phyloP scores from a whole-genome alignment of 2,329 filamentous ascomycete species.

The Whalleya microplaca region DNA sequence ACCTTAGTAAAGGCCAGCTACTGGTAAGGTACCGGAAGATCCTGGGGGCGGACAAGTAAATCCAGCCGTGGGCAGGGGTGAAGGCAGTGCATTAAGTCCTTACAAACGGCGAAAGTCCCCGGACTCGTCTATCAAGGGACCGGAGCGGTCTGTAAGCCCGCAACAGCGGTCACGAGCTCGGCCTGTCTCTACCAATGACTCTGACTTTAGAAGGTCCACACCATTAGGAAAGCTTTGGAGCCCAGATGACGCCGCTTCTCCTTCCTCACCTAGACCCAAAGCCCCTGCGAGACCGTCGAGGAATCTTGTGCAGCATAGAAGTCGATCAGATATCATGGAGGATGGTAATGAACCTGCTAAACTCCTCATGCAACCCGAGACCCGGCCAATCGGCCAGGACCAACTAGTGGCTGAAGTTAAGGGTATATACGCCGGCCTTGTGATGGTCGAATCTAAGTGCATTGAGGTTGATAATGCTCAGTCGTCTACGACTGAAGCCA shows the following conservation, averaged over 20 bases:
- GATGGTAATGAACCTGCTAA: slow-evolving; percentile 16
- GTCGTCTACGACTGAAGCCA: slow-evolving; percentile 45
- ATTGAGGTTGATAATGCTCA: slow-evolving; percentile 78
- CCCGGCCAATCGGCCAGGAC: slow-evolving; percentile 71
- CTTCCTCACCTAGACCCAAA: slow-evolving; percentile 10
- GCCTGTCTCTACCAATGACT: slow-evolving; percentile 20
- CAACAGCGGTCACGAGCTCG: slow-evolving; percentile 29
- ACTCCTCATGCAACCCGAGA: slow-evolving; percentile 36
- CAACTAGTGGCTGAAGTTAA: slow-evolving; percentile 83
- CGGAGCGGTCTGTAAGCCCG: slow-evolving; percentile 25
- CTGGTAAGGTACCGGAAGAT: slow-evolving; percentile 8
- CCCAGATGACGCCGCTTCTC: slow-evolving; percentile 21
- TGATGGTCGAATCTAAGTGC: slow-evolving; percentile 86
- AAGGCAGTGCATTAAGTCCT: slow-evolving; percentile 14
- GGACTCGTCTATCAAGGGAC: slow-evolving; percentile 7
- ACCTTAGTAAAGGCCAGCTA: slow-evolving; percentile 11
- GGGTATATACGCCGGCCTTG: slow-evolving; percentile 79
- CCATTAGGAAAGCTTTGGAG: slow-evolving; percentile 32
- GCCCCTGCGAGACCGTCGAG: slow-evolving; percentile 6
- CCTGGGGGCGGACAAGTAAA: slow-evolving; percentile 7
- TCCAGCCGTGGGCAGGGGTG: slow-evolving; percentile 5
- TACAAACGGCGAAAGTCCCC: slow-evolving; percentile 29
- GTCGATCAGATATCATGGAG: slow-evolving; percentile 15
- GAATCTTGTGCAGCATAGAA: slow-evolving; percentile 7
- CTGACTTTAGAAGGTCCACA: slow-evolving; percentile 27